Conservation (phyloP, 2,329 filamentous ascomycete species). For the Neophaeococcomyces mojaviensis region DNA sequence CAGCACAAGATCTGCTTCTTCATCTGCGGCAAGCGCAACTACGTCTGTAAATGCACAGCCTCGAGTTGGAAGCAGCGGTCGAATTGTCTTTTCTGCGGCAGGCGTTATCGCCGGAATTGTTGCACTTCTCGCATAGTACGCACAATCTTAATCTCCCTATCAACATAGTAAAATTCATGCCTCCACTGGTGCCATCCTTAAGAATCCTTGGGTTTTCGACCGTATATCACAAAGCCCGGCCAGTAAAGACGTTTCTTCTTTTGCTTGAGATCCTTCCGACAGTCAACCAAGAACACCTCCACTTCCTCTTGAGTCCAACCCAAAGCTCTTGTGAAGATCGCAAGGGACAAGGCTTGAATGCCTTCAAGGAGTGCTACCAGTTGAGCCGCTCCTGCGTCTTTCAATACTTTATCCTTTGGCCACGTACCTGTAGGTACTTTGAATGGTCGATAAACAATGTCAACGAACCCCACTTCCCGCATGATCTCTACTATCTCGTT, state of each 20-base stretch:
- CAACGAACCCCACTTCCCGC: conserved; percentile 20
- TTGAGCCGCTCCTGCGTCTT: conserved; percentile 7
- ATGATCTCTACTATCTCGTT: conserved; percentile 23
- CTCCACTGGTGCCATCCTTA: background rate
- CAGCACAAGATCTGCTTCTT: background rate
- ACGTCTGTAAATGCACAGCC: conserved; percentile 5
- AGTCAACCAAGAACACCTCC: conserved; percentile 1
- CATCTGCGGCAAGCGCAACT: background rate
- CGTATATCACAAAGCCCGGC: conserved; percentile 2
- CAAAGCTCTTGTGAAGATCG: conserved; percentile 10
- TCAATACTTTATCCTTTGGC: conserved; percentile 22
- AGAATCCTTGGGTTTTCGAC: background rate
- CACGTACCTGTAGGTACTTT: conserved; percentile 24
- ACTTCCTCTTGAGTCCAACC: background rate
- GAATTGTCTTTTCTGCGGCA: conserved; percentile 1
- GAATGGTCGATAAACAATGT: conserved; percentile 15
- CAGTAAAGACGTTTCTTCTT: conserved; percentile 5
- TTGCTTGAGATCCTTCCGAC: background rate
- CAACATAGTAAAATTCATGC: too few species aligned
- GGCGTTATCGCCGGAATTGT: conserved; percentile 4
- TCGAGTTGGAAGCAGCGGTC: background rate
- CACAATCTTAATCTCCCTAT: background rate
- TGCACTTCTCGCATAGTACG: conserved; percentile 1
- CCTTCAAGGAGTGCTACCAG: conserved; percentile 10
- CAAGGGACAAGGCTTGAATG: conserved; percentile 9